These are phyloP conservation scores for Verticillium tricorpus DNA, from an alignment of 2,329 filamentous ascomycete genomes.

Conservation along the genomic window DNA sequence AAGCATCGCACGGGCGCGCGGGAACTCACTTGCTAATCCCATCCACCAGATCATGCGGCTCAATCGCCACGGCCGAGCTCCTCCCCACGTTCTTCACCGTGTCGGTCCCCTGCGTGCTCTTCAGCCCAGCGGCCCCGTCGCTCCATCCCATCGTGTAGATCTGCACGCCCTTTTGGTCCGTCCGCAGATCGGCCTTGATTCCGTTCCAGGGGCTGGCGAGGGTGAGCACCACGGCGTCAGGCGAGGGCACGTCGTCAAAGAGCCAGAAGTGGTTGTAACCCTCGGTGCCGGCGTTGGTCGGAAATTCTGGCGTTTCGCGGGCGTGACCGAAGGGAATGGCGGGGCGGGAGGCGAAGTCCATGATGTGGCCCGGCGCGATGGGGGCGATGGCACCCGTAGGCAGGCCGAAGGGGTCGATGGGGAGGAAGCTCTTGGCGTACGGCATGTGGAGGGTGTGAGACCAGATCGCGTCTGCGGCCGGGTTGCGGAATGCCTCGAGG, in stretches of 20 bases:
- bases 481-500: slow-evolving; percentile 59
- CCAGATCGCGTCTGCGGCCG: slow-evolving; percentile 48
- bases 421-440: slow-evolving; percentile 55
- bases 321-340: slow-evolving; percentile 59
- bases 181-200: slow-evolving; percentile 65
- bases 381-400: slow-evolving; percentile 56
- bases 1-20: background rate
- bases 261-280: slow-evolving; percentile 65
- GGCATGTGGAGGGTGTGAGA: slow-evolving; percentile 61
- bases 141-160: slow-evolving; percentile 64
- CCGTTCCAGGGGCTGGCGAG: slow-evolving; percentile 60
- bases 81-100: slow-evolving; percentile 41
- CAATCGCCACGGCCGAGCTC: slow-evolving; percentile 70
- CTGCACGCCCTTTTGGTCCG: slow-evolving; percentile 67
- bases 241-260: slow-evolving; percentile 33
- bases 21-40: slow-evolving; percentile 62
- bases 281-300: slow-evolving; percentile 57
- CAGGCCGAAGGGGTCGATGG: slow-evolving; percentile 49
- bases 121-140: slow-evolving; percentile 45
- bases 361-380: slow-evolving; percentile 48
- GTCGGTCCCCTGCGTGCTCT: slow-evolving; percentile 53
- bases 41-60: slow-evolving; percentile 74
- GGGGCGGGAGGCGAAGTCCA: slow-evolving; percentile 60
- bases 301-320: slow-evolving; percentile 46
- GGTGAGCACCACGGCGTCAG: slow-evolving; percentile 40